Conservation (phyloP, 306 rosid species). For the Ammopiptanthus mongolicus region DNA sequence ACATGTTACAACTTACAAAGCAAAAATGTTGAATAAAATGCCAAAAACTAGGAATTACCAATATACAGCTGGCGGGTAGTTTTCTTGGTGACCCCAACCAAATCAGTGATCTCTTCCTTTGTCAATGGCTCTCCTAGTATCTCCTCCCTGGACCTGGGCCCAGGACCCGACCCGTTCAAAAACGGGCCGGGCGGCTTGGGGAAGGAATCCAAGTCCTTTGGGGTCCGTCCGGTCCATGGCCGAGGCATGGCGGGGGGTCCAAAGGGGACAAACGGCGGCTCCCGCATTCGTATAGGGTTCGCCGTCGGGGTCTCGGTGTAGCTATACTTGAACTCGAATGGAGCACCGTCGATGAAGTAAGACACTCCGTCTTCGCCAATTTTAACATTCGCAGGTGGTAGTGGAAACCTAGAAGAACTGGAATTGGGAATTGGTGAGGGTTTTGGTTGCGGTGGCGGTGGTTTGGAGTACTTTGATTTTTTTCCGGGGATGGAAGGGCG, state of each 20-base stretch:
- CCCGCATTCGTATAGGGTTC: constrained; percentile 62
- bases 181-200: constrained; percentile 39
- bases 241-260: constrained; percentile 57
- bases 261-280: constrained; percentile 50
- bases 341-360: constrained; percentile 40
- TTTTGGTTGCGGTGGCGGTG: constrained; percentile 35
- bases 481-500: constrained; percentile 44
- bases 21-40: not conserved
- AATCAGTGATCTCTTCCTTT: constrained; percentile 40
- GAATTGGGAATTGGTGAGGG: not conserved
- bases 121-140: constrained; percentile 67
- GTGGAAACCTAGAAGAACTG: not conserved
- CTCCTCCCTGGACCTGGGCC: constrained; percentile 52
- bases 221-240: constrained; percentile 73
- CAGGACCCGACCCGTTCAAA: constrained; percentile 44
- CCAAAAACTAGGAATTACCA: not conserved
- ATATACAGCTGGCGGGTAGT: constrained; percentile 45
- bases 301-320: constrained; percentile 72
- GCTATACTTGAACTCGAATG: constrained; percentile 80
- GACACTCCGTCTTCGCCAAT: constrained; percentile 49
- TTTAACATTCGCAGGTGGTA: constrained; percentile 35
- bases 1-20: not conserved
- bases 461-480: constrained; percentile 63
- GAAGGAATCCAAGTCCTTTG: not conserved
- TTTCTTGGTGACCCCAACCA: constrained; percentile 40